Evolutionary conservation across 169 alveolate genomes (phyloP).

Genomic region (Amoebophrya sp.): DNA sequence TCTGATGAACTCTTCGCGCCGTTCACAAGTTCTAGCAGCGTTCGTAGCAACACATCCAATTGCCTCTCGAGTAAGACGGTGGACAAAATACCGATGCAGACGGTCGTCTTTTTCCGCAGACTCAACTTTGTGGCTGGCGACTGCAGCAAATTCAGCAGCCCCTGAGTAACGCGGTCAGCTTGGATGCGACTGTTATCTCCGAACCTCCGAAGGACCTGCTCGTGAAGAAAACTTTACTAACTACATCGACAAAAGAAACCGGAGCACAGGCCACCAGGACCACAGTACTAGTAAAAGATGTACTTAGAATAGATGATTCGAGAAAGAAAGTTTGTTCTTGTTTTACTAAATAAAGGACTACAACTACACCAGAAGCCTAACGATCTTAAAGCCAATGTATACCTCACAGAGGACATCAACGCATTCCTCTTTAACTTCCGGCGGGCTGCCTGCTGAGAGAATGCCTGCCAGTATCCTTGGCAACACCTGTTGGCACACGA

Average conservation of each 20-base stretch:
- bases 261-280: too few relatives aligned
- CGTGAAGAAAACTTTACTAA: too few relatives aligned
- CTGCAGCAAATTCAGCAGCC: conserved; percentile 42
- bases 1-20: conserved; percentile 41
- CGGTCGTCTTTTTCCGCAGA: conserved; percentile 53
- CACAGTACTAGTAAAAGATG: too few relatives aligned
- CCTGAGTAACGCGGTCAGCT: conserved; percentile 43
- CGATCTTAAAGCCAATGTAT: too few relatives aligned
- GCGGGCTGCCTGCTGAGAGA: background rate
- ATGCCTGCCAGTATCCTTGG: conserved; percentile 49
- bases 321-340: too few relatives aligned
- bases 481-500: conserved; percentile 48
- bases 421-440: background rate
- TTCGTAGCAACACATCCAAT: conserved; percentile 43
- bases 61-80: conserved; percentile 48
- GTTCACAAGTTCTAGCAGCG: conserved; percentile 44
- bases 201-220: conserved; percentile 56
- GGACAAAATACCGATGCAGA: conserved; percentile 56
- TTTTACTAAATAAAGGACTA: too few relatives aligned
- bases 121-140: conserved; percentile 30
- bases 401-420: background rate
- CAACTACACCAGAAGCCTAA: too few relatives aligned
- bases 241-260: too few relatives aligned
- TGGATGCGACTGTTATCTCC: conserved; percentile 39
- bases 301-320: too few relatives aligned